Percentiles rank a stretch among this genome's conserved stretches.
Conservation (phyloP, 495 filamentous ascomycete genomes). For the Penicillium salamii region DNA sequence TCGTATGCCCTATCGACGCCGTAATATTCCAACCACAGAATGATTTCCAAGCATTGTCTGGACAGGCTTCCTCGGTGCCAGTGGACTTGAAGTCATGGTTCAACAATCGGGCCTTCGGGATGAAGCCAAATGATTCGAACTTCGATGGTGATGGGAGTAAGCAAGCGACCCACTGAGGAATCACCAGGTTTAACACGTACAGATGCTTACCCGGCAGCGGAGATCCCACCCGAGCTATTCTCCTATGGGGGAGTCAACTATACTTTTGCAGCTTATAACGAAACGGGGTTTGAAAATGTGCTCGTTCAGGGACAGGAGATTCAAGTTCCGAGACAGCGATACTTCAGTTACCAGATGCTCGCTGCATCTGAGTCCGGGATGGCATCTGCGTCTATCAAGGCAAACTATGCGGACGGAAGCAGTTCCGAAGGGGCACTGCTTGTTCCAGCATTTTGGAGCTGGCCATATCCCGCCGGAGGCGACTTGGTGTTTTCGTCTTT, state of each 20-base stretch:
- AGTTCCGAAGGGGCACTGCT: slow-evolving; percentile 39
- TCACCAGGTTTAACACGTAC: slow-evolving; percentile 9
- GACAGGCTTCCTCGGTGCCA: too few species aligned
- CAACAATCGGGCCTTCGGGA: slow-evolving; percentile 46
- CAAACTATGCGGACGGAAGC: slow-evolving; percentile 44
- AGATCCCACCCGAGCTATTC: too few species aligned
- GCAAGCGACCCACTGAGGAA: slow-evolving; percentile 36
- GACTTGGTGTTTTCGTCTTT: slow-evolving; percentile 50
- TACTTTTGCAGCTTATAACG: too few species aligned
- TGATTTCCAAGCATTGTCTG: too few species aligned
- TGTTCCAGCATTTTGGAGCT: slow-evolving; percentile 46
- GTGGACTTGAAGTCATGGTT: slow-evolving; percentile 7
- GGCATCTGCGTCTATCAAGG: slow-evolving; percentile 42
- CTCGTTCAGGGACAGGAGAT: slow-evolving; percentile 29
- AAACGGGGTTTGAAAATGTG: too few species aligned
- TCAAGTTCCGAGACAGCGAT: slow-evolving; percentile 25
- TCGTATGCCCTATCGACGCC: too few species aligned
- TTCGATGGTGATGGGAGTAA: slow-evolving; percentile 43
- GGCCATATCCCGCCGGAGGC: slow-evolving; percentile 47
- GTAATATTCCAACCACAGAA: too few species aligned
- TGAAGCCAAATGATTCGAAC: slow-evolving; percentile 38
- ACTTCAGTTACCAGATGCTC: slow-evolving; percentile 49
- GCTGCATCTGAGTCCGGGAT: slow-evolving; percentile 42
- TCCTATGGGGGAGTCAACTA: too few species aligned
- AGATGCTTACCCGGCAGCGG: too few species aligned